Conservation (phyloP, 2,329 filamentous ascomycete species). For the Colletotrichum falcatum region DNA sequence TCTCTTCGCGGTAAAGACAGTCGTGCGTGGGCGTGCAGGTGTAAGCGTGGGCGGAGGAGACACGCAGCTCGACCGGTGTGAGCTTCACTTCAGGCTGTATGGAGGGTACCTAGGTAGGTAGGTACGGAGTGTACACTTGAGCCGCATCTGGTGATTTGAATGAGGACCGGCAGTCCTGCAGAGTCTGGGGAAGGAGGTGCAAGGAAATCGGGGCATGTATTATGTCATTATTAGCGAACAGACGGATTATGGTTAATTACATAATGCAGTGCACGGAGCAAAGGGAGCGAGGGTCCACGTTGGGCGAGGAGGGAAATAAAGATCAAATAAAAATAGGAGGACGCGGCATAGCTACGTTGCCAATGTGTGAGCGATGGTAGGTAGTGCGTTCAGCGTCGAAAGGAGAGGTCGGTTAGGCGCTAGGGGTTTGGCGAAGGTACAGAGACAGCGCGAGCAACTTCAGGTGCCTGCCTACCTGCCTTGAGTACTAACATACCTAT, state of each 20-base stretch:
- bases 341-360: neutral
- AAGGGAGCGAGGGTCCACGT: neutral
- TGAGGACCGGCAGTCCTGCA: conserved; percentile 19
- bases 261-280: neutral
- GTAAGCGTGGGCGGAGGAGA: conserved; percentile 15
- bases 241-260: too few relatives aligned
- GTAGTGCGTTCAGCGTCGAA: conserved; percentile 19
- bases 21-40: conserved; percentile 13
- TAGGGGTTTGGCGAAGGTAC: conserved; percentile 7
- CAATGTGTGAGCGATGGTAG: neutral
- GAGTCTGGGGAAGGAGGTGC: conserved; percentile 34
- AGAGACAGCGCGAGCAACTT: neutral
- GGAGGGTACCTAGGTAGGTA: too few relatives aligned
- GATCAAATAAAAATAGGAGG: too few relatives aligned
- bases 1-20: conserved; percentile 5
- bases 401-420: conserved; percentile 5
- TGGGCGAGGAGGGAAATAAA: too few relatives aligned
- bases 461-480: neutral
- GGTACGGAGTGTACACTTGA: conserved; percentile 14
- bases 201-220: conserved; percentile 15
- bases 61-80: neutral
- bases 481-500: too few relatives aligned
- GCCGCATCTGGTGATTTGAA: conserved; percentile 28
- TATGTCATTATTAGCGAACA: neutral
- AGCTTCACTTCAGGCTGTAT: conserved; percentile 2